Evolutionary conservation across 2,329 filamentous ascomycete species (phyloP).

Genomic region (Hypomyces perniciosus): DNA sequence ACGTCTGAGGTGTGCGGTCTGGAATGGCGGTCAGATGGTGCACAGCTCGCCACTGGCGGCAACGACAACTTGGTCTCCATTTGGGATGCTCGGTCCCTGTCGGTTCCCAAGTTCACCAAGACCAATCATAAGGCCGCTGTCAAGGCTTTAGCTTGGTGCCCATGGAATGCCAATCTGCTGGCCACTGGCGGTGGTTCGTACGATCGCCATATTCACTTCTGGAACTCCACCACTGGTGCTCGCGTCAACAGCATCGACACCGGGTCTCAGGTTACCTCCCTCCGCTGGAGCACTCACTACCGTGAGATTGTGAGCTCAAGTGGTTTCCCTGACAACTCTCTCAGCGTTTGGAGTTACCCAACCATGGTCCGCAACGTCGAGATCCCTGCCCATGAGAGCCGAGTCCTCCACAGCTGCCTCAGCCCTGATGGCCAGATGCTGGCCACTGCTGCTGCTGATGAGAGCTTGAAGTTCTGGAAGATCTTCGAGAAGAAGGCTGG

Average conservation of each 20-base stretch:
- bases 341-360: conserved; percentile 99
- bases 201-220: conserved; percentile 98
- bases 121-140: conserved; percentile 98
- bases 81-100: conserved; percentile 93
- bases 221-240: conserved; percentile 97
- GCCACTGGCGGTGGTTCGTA: conserved; percentile 95
- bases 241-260: conserved; percentile 99
- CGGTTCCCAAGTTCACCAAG: conserved; percentile 97
- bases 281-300: conserved; percentile 95
- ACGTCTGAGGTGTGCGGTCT: conserved; percentile 97
- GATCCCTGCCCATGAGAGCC: conserved; percentile 94
- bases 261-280: conserved; percentile 91
- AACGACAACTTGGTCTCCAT: conserved; percentile 99
- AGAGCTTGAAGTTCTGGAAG: conserved; percentile 99
- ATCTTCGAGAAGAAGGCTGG: conserved; percentile 98
- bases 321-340: conserved; percentile 97
- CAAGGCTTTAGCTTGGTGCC: conserved; percentile 98
- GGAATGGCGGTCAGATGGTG: conserved; percentile 94
- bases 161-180: conserved; percentile 95
- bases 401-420: conserved; percentile 92
- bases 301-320: conserved; percentile 97
- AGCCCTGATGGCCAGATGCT: conserved; percentile 98
- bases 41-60: conserved; percentile 92
- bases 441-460: conserved; percentile 90
- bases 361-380: conserved; percentile 95